Evolutionary conservation across 108 stramenopile genomes (phyloP).

Genomic region (Pseudonitzschia multistriata): DNA sequence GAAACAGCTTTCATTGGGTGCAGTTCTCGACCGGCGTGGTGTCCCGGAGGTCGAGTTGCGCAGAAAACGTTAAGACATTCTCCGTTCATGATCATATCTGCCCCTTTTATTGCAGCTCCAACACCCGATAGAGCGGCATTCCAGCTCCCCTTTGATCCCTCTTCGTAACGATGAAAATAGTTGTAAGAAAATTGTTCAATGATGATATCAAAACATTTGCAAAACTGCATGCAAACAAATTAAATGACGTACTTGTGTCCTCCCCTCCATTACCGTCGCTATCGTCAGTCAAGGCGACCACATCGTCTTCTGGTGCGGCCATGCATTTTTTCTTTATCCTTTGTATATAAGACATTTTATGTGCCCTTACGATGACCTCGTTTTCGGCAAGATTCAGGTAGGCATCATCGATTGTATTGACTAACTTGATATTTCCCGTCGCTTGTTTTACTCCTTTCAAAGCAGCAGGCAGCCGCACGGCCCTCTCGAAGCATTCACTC

Average conservation of each 20-base stretch:
- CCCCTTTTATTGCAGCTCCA: slow-evolving; percentile 80
- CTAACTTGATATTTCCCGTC: slow-evolving; percentile 54
- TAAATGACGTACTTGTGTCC: slow-evolving; percentile 60
- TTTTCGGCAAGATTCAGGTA: slow-evolving; percentile 69
- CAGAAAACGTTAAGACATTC: slow-evolving; percentile 87
- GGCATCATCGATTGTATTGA: slow-evolving; percentile 59
- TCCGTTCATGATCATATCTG: slow-evolving; percentile 86
- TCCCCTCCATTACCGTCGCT: slow-evolving; percentile 82
- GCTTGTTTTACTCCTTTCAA: slow-evolving; percentile 74
- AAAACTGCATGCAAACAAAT: no score
- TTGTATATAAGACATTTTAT: slow-evolving; percentile 63
- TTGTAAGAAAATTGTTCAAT: slow-evolving; percentile 1
- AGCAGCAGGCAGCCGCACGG: slow-evolving; percentile 83
- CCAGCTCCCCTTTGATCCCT: slow-evolving; percentile 80
- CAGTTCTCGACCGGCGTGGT: slow-evolving; percentile 88
- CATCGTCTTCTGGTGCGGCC: slow-evolving; percentile 45
- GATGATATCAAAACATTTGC: not conserved
- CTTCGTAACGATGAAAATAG: slow-evolving; percentile 18
- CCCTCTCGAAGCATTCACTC: slow-evolving; percentile 72
- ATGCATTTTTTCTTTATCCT: slow-evolving; percentile 65
- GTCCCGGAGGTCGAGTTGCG: slow-evolving; percentile 89
- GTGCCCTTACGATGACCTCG: slow-evolving; percentile 65
- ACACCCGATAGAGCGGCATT: slow-evolving; percentile 89
- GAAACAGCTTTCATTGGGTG: slow-evolving; percentile 86
- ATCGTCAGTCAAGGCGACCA: slow-evolving; percentile 78